Conservation (phyloP, 2,329 filamentous ascomycete species). For the Penicillium brevicompactum region DNA sequence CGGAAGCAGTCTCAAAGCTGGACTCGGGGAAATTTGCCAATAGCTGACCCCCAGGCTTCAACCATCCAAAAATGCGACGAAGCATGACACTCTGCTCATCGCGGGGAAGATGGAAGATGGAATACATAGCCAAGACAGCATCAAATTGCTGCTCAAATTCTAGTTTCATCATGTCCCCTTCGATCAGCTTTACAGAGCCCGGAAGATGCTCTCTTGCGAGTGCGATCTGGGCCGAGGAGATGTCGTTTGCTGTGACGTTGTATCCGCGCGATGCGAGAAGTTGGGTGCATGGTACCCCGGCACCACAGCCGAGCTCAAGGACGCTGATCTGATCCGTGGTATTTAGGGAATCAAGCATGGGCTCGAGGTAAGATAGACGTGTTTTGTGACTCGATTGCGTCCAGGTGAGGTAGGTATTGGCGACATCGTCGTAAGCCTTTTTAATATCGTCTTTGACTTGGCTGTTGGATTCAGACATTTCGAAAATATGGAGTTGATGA, state of each 20-base stretch:
- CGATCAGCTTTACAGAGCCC: constrained; percentile 27
- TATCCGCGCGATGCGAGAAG: constrained; percentile 22
- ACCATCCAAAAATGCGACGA: constrained; percentile 49
- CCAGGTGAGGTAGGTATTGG: constrained; percentile 41
- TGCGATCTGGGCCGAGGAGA: constrained; percentile 43
- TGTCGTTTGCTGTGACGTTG: constrained; percentile 46
- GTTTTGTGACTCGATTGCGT: constrained; percentile 26
- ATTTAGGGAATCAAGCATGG: constrained; percentile 27
- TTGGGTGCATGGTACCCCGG: constrained; percentile 38
- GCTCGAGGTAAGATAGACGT: constrained; percentile 35
- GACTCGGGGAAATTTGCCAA: constrained; percentile 51
- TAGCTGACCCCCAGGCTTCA: constrained; percentile 55
- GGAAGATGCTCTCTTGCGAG: constrained; percentile 33
- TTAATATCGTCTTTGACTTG: constrained; percentile 17
- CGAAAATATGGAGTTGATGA: background rate
- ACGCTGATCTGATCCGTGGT: constrained; percentile 13
- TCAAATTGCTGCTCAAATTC: constrained; percentile 46
- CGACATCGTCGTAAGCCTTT: constrained; percentile 41
- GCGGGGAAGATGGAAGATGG: constrained; percentile 57
- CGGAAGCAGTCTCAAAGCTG: constrained; percentile 16
- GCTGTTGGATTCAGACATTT: background rate
- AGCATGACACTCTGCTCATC: constrained; percentile 54
- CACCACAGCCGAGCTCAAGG: constrained; percentile 47
- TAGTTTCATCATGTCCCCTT: constrained; percentile 48
- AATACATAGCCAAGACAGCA: constrained; percentile 57